phyloP scores from a whole-genome alignment of 75 land plant genomes.

The Sequoia sempervirens region DNA sequence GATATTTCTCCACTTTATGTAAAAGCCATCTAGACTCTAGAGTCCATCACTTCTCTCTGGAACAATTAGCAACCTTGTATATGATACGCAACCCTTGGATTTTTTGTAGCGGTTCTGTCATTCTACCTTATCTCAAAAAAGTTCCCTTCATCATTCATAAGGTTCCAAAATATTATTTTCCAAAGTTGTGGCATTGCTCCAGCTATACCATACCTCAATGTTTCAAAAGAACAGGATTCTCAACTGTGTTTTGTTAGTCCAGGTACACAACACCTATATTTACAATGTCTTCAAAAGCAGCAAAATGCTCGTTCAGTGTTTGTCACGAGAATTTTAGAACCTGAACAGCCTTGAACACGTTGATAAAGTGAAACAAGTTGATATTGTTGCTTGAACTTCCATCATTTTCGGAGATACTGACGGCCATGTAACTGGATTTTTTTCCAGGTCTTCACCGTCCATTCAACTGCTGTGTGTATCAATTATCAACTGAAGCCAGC shows the following conservation, averaged over 20 bases:
- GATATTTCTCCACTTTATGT: neutral
- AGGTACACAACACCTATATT: neutral
- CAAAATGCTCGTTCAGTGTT: neutral
- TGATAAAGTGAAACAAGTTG: neutral
- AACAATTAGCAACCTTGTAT: slow-evolving; percentile 3
- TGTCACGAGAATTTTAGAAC: neutral
- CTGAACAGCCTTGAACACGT: too few relatives aligned
- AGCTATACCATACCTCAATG: neutral
- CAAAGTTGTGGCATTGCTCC: neutral
- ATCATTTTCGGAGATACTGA: neutral
- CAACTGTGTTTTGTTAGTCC: neutral
- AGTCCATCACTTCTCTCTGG: neutral
- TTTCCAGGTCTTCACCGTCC: neutral
- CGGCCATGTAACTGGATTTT: neutral
- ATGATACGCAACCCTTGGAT: neutral
- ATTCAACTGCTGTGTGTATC: neutral
- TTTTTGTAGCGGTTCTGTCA: neutral
- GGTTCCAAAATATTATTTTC: neutral
- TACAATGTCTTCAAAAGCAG: neutral
- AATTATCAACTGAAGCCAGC: neutral
- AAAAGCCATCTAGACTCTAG: neutral
- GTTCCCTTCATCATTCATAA: neutral
- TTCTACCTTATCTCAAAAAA: neutral
- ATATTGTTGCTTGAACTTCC: neutral
- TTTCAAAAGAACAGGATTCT: neutral